Percentiles rank a stretch among this genome's conserved stretches.
These are phyloP conservation scores for Phytophthora hibernalis DNA, from an alignment of 352 stramenopile genomes.

Conservation along the genomic window DNA sequence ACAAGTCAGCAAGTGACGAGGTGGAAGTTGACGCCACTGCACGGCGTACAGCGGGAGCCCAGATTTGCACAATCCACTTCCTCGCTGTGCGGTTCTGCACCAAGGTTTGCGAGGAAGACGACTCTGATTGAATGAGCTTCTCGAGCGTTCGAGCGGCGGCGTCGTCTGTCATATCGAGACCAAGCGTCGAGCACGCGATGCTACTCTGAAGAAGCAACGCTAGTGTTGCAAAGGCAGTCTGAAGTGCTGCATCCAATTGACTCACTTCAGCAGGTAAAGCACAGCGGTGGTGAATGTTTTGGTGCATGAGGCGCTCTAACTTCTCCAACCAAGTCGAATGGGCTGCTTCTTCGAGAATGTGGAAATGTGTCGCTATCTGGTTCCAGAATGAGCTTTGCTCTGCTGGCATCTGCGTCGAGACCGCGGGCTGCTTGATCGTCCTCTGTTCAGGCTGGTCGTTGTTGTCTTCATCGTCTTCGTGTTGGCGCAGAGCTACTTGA, in stretches of 20 bases:
- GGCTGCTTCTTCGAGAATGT: constrained; percentile 35
- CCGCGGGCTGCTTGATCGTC: not conserved
- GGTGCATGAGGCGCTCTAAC: constrained; percentile 60
- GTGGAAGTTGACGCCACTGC: constrained; percentile 4
- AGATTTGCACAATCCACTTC: constrained; percentile 44
- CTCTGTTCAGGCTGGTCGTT: constrained; percentile 33
- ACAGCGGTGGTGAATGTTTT: constrained; percentile 64
- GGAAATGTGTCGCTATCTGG: constrained; percentile 29
- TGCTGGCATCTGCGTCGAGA: not conserved
- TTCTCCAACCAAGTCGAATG: constrained; percentile 41
- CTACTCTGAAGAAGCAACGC: constrained; percentile 32
- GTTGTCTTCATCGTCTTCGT: constrained; percentile 36
- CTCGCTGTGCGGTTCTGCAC: constrained; percentile 44
- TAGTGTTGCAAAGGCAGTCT: constrained; percentile 24
- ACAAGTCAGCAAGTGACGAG: constrained; percentile 30
- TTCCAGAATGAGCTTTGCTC: constrained; percentile 31
- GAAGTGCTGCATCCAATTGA: constrained; percentile 42
- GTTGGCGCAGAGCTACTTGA: not conserved
- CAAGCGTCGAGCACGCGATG: constrained; percentile 7
- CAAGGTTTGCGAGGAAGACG: constrained; percentile 30
- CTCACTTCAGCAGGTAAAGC: constrained; percentile 39
- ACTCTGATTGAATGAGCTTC: constrained; percentile 33
- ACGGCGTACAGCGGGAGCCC: constrained; percentile 29
- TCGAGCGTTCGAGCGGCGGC: constrained; percentile 30
- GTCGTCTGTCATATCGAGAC: constrained; percentile 19